These are phyloP conservation scores for Cryptosporidium tyzzeri DNA, from an alignment of 169 alveolate genomes.

Conservation along the genomic window DNA sequence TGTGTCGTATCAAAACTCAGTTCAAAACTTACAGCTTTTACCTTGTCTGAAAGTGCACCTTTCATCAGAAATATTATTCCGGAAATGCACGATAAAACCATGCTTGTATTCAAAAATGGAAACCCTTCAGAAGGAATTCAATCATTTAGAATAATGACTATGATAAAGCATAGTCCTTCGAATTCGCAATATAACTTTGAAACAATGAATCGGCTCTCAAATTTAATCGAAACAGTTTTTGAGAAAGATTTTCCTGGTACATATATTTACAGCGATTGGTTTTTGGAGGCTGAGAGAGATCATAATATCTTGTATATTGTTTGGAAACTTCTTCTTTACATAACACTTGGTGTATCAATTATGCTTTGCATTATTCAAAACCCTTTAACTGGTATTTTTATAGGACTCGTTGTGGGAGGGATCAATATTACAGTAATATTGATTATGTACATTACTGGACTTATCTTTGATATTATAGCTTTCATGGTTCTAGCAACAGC, in stretches of 20 bases:
- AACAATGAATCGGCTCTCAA: conserved; percentile 32
- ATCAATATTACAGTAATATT: conserved; percentile 48
- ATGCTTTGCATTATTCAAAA: conserved; percentile 75
- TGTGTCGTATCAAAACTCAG: conserved; percentile 45
- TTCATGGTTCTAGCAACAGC: conserved; percentile 74
- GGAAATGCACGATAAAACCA: conserved; percentile 69
- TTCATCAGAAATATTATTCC: conserved; percentile 63
- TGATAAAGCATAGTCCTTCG: conserved; percentile 41
- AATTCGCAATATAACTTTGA: conserved; percentile 60
- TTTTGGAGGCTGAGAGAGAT: conserved; percentile 67
- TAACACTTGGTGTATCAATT: conserved; percentile 63
- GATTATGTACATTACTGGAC: conserved; percentile 64
- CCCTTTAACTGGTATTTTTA: conserved; percentile 68
- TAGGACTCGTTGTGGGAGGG: conserved; percentile 72
- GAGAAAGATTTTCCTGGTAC: conserved; percentile 70
- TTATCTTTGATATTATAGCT: conserved; percentile 68
- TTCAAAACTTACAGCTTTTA: conserved; percentile 26
- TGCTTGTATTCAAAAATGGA: conserved; percentile 60
- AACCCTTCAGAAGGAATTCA: conserved; percentile 53
- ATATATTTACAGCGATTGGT: conserved; percentile 70
- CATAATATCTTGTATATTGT: conserved; percentile 37
- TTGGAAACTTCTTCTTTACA: conserved; percentile 62
- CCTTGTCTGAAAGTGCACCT: conserved; percentile 24
- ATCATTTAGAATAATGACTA: conserved; percentile 48
- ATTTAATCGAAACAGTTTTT: conserved; percentile 44